Base-by-base conservation (phyloP, 2,329 filamentous ascomycete genomes). In the Helotiales sp. region DNA sequence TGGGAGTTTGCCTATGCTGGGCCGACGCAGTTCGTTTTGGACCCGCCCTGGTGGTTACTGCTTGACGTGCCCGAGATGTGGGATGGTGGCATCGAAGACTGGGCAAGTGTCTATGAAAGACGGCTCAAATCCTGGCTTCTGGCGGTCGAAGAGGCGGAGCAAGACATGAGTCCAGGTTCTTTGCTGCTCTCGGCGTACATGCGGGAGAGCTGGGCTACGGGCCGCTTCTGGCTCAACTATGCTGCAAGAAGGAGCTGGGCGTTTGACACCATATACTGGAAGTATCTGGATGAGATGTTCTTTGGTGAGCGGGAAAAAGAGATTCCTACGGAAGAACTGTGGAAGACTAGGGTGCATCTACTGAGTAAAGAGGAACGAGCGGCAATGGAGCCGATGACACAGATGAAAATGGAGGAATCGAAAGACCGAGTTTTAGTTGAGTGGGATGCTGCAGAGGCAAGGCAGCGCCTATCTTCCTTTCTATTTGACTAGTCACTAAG, bases 31-130 rank as follows among this genome's bases (percentile, higher is more conserved):
- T 81, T 79, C 54, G 59, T 45, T 7, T 73, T 75, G 54, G 76
- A 78, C 58, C 77, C 78, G 2, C 80, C 80, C 0, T 81, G 78
- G 79, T 81, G 79, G 79, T 70, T 82, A 1, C 74, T 81, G 0
- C 65, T 81, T 1, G 64, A 77, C 10, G 43, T 58, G 15, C 74
- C 76, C 0, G 78, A 81, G 37, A 67, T 68, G 13, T 81, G 80
- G 78, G 15, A 54, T 1, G 63, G 58, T 3, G 78, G 77, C 0
- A 70, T 78, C n/a, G 69, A 71, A 0, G 61, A 69, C 6, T 82
- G 79, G 77, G 71, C 64, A 8, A 57, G 71, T 6, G 62, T 50
- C 0, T 82, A 81, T 64, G 77, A 77, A 34, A 40, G 28, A 1
- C 77, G 77, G 0, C 68, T 81, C 0, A 10, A 74, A 22, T 79